A percentile compares a stretch with the other conserved stretches of the same genome.
Conservation (phyloP, 345 rosid genomes). For the Corchorus capsularis region DNA sequence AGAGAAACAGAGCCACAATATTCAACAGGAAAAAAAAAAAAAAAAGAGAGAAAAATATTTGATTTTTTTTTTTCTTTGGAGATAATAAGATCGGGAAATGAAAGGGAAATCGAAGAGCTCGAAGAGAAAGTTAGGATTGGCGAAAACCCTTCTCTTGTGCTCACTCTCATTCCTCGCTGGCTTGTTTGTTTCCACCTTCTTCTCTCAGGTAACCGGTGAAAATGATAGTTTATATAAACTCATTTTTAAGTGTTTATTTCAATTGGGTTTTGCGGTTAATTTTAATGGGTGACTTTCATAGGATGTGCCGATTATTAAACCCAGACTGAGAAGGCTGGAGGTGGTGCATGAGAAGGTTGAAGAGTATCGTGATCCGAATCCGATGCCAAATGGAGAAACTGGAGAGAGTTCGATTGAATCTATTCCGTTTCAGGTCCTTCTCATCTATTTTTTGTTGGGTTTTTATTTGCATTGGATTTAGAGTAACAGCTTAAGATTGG, state of each 20-base stretch:
- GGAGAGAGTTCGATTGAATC: slow-evolving; percentile 61
- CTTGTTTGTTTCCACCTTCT: slow-evolving; percentile 53
- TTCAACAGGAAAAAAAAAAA: not conserved
- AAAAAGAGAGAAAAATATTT: not conserved
- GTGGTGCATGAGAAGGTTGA: slow-evolving; percentile 24
- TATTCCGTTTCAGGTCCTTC: slow-evolving; percentile 73
- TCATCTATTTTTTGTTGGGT: not conserved
- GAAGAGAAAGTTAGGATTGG: slow-evolving; percentile 54
- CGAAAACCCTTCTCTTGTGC: slow-evolving; percentile 43
- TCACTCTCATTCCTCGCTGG: slow-evolving; percentile 67
- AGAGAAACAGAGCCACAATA: not conserved
- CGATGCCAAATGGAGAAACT: slow-evolving; percentile 62
- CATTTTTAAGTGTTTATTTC: not conserved
- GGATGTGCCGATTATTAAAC: slow-evolving; percentile 59
- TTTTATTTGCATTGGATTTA: slow-evolving; percentile 3
- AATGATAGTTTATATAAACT: not conserved
- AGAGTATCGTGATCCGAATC: slow-evolving; percentile 26
- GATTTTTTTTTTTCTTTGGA: not conserved
- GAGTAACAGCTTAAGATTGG: not conserved
- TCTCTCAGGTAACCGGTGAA: slow-evolving; percentile 44
- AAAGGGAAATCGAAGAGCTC: slow-evolving; percentile 62
- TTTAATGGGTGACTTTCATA: slow-evolving; percentile 21
- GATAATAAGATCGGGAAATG: slow-evolving; percentile 37
- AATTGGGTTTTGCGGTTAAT: slow-evolving; percentile 13
- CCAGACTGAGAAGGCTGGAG: slow-evolving; percentile 59